A percentile compares a stretch with the other conserved stretches of the same genome.
These are phyloP conservation scores for Eucalyptus melliodora DNA, from an alignment of 345 rosid species.

Conservation along the genomic window DNA sequence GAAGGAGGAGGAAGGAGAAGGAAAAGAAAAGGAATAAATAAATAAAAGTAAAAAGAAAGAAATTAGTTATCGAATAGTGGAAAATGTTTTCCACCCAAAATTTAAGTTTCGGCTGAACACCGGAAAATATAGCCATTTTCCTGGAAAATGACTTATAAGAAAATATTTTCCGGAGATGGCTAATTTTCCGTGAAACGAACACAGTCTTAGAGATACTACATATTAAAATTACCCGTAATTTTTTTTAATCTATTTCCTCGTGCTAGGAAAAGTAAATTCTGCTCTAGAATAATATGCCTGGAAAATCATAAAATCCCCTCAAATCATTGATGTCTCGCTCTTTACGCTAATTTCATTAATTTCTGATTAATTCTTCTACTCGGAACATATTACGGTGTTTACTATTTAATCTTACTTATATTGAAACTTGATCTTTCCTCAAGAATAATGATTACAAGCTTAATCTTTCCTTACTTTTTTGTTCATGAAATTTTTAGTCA, in stretches of 20 bases:
- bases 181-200: too few relatives aligned
- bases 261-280: not conserved
- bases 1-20: too few relatives aligned
- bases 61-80: too few relatives aligned
- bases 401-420: not conserved
- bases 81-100: too few relatives aligned
- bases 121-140: too few relatives aligned
- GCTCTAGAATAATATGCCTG: not conserved
- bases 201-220: not conserved
- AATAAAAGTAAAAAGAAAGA: too few relatives aligned
- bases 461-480: not conserved
- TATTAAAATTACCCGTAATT: not conserved
- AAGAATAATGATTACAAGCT: not conserved
- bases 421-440: not conserved
- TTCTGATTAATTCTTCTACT: too few relatives aligned
- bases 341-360: not conserved
- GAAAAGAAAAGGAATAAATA: too few relatives aligned
- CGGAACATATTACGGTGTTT: not conserved
- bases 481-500: not conserved
- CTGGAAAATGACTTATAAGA: too few relatives aligned
- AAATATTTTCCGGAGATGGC: too few relatives aligned
- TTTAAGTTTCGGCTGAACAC: too few relatives aligned
- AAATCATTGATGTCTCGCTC: too few relatives aligned
- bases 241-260: not conserved
- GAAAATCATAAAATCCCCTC: not conserved